Conservation (phyloP, 768 basidiomycete species). For the Hydnomerulius pinastri region DNA sequence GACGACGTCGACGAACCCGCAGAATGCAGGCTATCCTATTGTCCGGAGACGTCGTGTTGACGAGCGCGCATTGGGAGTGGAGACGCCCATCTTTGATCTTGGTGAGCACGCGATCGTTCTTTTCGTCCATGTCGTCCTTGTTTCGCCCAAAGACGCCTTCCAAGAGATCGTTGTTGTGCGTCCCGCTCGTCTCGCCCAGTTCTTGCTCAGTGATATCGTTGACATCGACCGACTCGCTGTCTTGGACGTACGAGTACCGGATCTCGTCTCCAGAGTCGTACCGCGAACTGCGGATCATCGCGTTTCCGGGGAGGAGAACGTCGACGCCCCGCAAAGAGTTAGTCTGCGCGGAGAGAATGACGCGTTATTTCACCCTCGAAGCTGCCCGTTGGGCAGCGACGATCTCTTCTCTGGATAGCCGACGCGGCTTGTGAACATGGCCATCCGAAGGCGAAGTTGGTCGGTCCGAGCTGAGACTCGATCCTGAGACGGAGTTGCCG, state of each 20-base stretch:
- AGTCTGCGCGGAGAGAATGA: slow-evolving; percentile 80
- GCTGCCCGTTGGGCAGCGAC: slow-evolving; percentile 92
- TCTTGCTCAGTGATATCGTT: slow-evolving; percentile 92
- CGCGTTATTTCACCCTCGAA: slow-evolving; percentile 80
- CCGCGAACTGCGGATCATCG: slow-evolving; percentile 81
- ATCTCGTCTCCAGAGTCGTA: slow-evolving; percentile 70
- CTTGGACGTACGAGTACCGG: slow-evolving; percentile 94
- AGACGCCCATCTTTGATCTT: slow-evolving; percentile 71
- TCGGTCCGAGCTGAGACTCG: slow-evolving; percentile 57
- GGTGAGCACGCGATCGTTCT: slow-evolving; percentile 70
- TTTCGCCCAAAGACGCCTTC: slow-evolving; percentile 63
- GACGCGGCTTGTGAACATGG: slow-evolving; percentile 34
- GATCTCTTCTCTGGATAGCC: slow-evolving; percentile 77
- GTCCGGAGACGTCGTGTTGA: slow-evolving; percentile 10
- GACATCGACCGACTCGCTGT: slow-evolving; percentile 91
- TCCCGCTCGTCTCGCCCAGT: slow-evolving; percentile 53
- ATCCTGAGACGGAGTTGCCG: slow-evolving; percentile 60
- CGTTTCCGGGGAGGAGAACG: slow-evolving; percentile 81
- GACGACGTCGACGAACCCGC: slow-evolving; percentile 44
- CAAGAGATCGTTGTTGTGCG: slow-evolving; percentile 59
- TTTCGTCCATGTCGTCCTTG: slow-evolving; percentile 64
- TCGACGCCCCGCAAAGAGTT: slow-evolving; percentile 90
- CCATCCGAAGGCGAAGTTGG: slow-evolving; percentile 30
- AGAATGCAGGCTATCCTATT: slow-evolving; percentile 28
- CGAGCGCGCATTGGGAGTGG: slow-evolving; percentile 28